A percentile compares a stretch with the other conserved stretches of the same genome.
phyloP scores from a whole-genome alignment of 2,329 filamentous ascomycete genomes.

The Knoxdaviesia capensis region DNA sequence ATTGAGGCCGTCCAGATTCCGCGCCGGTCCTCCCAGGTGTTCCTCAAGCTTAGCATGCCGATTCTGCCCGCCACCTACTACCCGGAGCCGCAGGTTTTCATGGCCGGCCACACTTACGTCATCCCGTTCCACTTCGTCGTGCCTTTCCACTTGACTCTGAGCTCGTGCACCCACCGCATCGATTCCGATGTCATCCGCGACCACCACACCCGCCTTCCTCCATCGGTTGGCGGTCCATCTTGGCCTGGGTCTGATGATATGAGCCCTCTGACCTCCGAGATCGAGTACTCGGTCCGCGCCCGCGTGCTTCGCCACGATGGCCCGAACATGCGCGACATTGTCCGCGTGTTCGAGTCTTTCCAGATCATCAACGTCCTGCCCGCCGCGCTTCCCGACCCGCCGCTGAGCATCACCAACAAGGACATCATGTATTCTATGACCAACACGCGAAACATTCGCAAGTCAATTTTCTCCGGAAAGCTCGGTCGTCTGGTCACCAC shows the following conservation, averaged over 20 bases:
- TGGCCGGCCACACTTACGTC: conserved; percentile 24
- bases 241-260: conserved; percentile 22
- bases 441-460: conserved; percentile 31
- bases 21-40: conserved; percentile 26
- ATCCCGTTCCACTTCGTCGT: conserved; percentile 40
- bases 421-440: conserved; percentile 28
- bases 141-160: conserved; percentile 34
- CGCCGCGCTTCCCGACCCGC: conserved; percentile 25
- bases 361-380: conserved; percentile 33
- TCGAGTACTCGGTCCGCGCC: conserved; percentile 32
- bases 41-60: conserved; percentile 36
- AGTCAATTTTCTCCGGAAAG: conserved; percentile 29
- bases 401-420: conserved; percentile 24
- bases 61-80: conserved; percentile 22
- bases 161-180: conserved; percentile 30
- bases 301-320: conserved; percentile 13
- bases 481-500: conserved; percentile 26
- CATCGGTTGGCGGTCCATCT: conserved; percentile 19
- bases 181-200: conserved; percentile 24
- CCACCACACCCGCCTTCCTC: conserved; percentile 31
- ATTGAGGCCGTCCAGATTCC: conserved; percentile 30
- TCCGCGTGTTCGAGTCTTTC: conserved; percentile 19
- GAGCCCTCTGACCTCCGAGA: conserved; percentile 30
- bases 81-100: conserved; percentile 24
- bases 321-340: conserved; percentile 5